Base-by-base conservation (phyloP, 495 filamentous ascomycete species). In the Neurospora sp. region DNA sequence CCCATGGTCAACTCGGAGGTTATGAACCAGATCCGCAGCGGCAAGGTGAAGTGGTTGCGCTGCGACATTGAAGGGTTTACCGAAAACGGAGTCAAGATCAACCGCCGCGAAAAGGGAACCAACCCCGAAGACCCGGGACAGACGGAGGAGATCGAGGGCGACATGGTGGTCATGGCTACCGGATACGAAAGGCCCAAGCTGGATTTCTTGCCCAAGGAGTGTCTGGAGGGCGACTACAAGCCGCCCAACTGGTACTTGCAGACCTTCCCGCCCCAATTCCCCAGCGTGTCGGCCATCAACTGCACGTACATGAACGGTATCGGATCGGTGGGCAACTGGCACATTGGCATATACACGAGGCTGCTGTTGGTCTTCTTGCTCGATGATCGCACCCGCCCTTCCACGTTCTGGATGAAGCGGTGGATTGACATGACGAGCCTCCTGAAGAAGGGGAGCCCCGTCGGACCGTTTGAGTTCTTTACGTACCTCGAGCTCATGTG, bases 171-270 rank as follows among this genome's bases (percentile, higher is more conserved):
- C 53, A 90, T 95, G 88, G 93, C 93, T 1, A 97, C 93, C 1
- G 93, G 93, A 5, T 96, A 88, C 80, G 85, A 91, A 59, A 87
- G 93, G 6, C 93, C 93, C 0, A 86, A 87, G 14, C 85, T 97
- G 12, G 37, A 59, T 10, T 95, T 96, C 80, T 83, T 97, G 4
- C 93, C 93, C 0, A 82, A 89, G 2, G 85, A 91, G 11, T 89
- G 85, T 70, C 94, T 94, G 79, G 81, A 89, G 27, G 85, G 91
- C 71, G 88, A 90, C 5, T 94, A 95, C 77, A 82, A 82, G 6
- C 91, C 93, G 8, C 93, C 93, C 1, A 94, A 93, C 78, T 96
- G 93, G 93, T 97, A 94, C 75, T 85, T 95, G 1, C 91, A 94
- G 79, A 90, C 91, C 0, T 96, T 97, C 80, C 93, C 93, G 11